Percentiles rank a stretch among this genome's conserved stretches.
These are phyloP conservation scores for Lasiosphaeria ovina DNA, from an alignment of 495 filamentous ascomycete species.

Conservation along the genomic window DNA sequence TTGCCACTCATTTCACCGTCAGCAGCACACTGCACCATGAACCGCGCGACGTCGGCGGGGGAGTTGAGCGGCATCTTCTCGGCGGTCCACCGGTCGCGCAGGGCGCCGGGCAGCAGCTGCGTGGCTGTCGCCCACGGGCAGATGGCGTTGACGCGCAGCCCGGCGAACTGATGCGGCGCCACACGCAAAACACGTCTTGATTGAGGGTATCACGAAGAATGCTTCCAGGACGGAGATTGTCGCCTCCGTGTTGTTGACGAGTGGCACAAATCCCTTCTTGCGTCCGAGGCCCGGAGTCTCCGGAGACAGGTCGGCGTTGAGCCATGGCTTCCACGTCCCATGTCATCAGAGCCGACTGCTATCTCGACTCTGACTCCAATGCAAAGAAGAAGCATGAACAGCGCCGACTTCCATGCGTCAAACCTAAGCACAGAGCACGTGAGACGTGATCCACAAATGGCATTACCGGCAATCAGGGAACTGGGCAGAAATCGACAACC, in stretches of 20 bases:
- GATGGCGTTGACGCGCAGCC: slow-evolving; percentile 50
- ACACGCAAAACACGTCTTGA: too few species aligned
- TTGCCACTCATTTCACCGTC: slow-evolving; percentile 42
- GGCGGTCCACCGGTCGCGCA: slow-evolving; percentile 39
- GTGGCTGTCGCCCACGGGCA: slow-evolving; percentile 56
- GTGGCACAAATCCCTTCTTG: too few species aligned
- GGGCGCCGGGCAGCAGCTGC: slow-evolving; percentile 41
- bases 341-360: neutral
- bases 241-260: too few species aligned
- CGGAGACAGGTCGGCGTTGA: neutral
- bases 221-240: too few species aligned
- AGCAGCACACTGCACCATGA: slow-evolving; percentile 41
- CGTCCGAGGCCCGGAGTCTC: neutral
- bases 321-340: neutral
- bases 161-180: slow-evolving; percentile 37
- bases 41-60: slow-evolving; percentile 41
- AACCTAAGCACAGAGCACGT: neutral
- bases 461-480: neutral
- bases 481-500: neutral
- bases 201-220: too few species aligned
- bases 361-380: neutral
- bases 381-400: neutral
- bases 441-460: neutral
- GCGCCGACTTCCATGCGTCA: neutral
- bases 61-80: slow-evolving; percentile 48